phyloP scores from a whole-genome alignment of 345 rosid genomes.

The Geranium rotundifolium region DNA sequence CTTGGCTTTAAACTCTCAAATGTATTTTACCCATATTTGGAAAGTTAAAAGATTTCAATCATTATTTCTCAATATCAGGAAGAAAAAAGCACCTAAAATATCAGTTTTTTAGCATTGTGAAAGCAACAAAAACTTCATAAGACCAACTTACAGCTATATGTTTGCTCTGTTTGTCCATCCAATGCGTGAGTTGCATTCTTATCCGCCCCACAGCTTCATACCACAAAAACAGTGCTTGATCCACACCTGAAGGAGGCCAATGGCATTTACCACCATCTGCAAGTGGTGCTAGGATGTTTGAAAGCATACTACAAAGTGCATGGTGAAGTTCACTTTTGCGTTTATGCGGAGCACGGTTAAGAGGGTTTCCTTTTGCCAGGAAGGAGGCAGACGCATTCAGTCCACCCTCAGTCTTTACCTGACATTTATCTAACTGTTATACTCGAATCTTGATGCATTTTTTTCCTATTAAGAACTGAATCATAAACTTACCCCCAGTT shows the following conservation, averaged over 20 bases:
- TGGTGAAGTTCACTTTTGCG: slow-evolving; percentile 96
- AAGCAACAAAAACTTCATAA: background rate
- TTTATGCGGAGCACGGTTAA: slow-evolving; percentile 74
- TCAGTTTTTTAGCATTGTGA: too few species aligned
- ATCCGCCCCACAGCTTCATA: slow-evolving; percentile 94
- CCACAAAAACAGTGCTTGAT: slow-evolving; percentile 86
- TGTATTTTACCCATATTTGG: background rate
- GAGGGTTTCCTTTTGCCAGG: slow-evolving; percentile 97
- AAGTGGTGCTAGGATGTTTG: slow-evolving; percentile 85
- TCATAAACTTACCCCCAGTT: slow-evolving; percentile 70
- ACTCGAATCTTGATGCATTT: slow-evolving; percentile 2
- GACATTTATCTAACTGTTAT: slow-evolving; percentile 24
- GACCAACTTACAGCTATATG: slow-evolving; percentile 67
- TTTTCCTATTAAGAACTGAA: background rate
- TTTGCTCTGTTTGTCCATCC: slow-evolving; percentile 99
- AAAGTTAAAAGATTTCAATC: background rate
- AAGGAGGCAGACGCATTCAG: slow-evolving; percentile 95
- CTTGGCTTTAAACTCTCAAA: too few species aligned
- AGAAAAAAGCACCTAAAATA: background rate
- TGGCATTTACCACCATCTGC: slow-evolving; percentile 92
- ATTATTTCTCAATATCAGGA: background rate
- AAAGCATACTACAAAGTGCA: slow-evolving; percentile 95
- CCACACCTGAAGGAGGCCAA: slow-evolving; percentile 95
- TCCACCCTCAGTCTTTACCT: slow-evolving; percentile 98
- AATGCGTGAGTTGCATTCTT: slow-evolving; percentile 65